Evolutionary conservation across 345 rosid species (phyloP), one percentile per base, ranked within the genome.

Genomic region (Ailanthus altissimus): DNA sequence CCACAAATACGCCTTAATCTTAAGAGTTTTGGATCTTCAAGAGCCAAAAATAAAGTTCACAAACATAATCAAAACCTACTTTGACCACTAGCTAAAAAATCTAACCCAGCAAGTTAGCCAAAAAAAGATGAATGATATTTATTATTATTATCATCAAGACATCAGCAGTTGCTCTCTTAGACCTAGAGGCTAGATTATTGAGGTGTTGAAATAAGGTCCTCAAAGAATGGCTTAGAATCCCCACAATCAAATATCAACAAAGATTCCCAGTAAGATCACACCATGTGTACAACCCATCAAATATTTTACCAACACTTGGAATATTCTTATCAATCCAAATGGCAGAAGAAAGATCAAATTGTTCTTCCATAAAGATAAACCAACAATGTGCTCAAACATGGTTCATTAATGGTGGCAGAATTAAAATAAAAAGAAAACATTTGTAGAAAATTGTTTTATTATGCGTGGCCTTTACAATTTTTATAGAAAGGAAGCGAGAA

Each of bases 351-450:
- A 1, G 14, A 47, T 2, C 12, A 47, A 47, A 47, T 10, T 47
- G 15, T 47, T 49, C 53, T 14, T 49, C 53, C 53, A 12, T 49
- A 2, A 49, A 2, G 5, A 14, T 12, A 49, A 49, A 16, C 11
- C 15, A 49, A 49, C 60, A 9, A 18, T 6, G 46, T 53, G 67
- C 73, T 76, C 77, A 49, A 83, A 78, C 73, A 58, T 67, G 68
- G 83, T 81, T 77, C 86, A 81, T 77, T 73, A 36, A 77, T 79
- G 67, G 86, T 81, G 88, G 81, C 40, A 16, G 21, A 18, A 38
- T 72, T 36, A 32, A 32, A 32, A 32, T 32, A 32, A 32, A n/a
- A n/a, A n/a, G n/a, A n/a, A n/a, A n/a, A n/a, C n/a, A n/a, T n/a
- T n/a, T n/a, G n/a, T n/a, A n/a, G n/a, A n/a, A n/a, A 1, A 32